These are phyloP conservation scores for Endogone sp. DNA, from an alignment of 192 early-diverging fungal genomes.

Conservation along the genomic window DNA sequence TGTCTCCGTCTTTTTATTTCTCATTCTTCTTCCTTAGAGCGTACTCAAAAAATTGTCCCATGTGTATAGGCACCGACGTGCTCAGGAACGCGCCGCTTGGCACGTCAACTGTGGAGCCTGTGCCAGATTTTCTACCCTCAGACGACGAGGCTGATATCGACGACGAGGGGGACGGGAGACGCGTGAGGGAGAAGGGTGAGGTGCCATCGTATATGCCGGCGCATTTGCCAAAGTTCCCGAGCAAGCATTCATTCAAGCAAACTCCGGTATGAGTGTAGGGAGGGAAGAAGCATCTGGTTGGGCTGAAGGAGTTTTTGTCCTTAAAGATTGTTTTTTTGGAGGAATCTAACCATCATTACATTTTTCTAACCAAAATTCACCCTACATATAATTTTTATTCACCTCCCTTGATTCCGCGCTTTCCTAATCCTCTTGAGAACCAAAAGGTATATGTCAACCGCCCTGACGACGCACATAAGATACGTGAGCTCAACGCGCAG, in stretches of 20 bases:
- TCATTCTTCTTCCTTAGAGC: neutral
- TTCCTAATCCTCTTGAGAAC: neutral
- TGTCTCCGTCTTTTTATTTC: neutral
- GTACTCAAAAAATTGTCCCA: no score
- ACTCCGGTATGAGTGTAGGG: conserved; percentile 39
- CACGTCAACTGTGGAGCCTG: conserved; percentile 19
- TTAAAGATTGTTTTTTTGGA: neutral
- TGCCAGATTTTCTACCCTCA: conserved; percentile 32
- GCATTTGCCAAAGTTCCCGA: conserved; percentile 46
- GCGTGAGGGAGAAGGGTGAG: conserved; percentile 8
- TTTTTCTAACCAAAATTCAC: neutral
- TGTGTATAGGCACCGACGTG: neutral
- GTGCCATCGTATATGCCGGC: conserved; percentile 41
- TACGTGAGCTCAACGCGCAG: conserved; percentile 46
- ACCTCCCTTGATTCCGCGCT: no score
- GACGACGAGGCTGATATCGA: conserved; percentile 29
- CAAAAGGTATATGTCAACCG: conserved; percentile 48
- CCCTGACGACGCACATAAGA: conserved; percentile 44
- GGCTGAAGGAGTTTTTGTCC: no score
- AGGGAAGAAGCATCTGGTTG: no score
- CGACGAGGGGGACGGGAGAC: conserved; percentile 12
- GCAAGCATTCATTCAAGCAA: conserved; percentile 53
- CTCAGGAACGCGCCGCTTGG: neutral
- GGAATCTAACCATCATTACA: neutral
- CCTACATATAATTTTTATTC: neutral